phyloP scores from a whole-genome alignment of 768 basidiomycete genomes.

The Trametes cingulata region DNA sequence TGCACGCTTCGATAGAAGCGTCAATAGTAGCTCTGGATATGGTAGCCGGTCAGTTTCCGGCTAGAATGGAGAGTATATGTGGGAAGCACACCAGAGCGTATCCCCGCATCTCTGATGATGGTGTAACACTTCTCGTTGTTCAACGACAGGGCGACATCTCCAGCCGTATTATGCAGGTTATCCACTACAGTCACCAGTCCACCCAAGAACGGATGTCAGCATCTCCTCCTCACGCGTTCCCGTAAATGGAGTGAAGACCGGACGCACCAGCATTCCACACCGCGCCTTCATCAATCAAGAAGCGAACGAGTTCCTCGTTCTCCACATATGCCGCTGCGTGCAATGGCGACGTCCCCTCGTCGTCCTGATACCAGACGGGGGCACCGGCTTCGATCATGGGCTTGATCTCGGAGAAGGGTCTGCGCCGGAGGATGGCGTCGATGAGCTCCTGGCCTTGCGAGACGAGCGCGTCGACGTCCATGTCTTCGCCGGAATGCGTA shows the following conservation, averaged over 20 bases:
- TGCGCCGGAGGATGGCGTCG: constrained; percentile 51
- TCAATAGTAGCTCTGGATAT: constrained; percentile 65
- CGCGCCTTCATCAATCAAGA: constrained; percentile 79
- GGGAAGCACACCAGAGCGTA: constrained; percentile 74
- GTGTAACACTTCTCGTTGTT: constrained; percentile 76
- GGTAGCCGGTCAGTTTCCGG: neutral
- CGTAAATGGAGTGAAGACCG: neutral
- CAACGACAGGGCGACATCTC: constrained; percentile 85
- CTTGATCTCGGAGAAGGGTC: constrained; percentile 47
- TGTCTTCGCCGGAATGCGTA: constrained; percentile 12
- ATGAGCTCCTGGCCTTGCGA: constrained; percentile 62
- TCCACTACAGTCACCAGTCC: constrained; percentile 53
- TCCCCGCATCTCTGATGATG: constrained; percentile 86
- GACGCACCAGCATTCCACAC: constrained; percentile 84
- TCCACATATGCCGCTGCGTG: constrained; percentile 85
- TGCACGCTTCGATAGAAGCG: constrained; percentile 53
- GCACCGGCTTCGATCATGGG: constrained; percentile 63
- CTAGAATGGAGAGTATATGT: constrained; percentile 4
- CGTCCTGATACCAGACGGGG: constrained; percentile 89
- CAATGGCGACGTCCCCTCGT: constrained; percentile 73
- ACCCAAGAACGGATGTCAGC: neutral
- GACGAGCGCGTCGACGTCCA: constrained; percentile 27
- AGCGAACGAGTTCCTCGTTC: constrained; percentile 59
- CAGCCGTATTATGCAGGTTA: constrained; percentile 77
- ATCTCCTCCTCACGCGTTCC: neutral